A percentile compares a stretch with the other conserved stretches of the same genome.
These are phyloP conservation scores for Eustoma russellianum DNA, from an alignment of 257 asterid genomes.

Conservation along the genomic window DNA sequence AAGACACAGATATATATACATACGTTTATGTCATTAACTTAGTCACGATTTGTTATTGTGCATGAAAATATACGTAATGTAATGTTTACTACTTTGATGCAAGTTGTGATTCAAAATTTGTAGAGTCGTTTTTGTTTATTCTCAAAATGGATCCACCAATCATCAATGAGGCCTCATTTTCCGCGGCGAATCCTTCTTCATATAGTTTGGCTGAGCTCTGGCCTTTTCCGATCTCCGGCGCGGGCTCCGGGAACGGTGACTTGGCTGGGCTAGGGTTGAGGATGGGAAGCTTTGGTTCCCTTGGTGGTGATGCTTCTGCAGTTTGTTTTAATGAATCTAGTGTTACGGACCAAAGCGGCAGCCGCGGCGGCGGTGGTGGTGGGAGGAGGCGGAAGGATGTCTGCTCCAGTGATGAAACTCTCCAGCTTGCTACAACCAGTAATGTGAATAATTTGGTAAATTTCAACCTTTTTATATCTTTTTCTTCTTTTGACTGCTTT, in stretches of 20 bases:
- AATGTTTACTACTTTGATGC: too few relatives aligned
- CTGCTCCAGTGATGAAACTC: conserved; percentile 34
- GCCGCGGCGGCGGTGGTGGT: conserved; percentile 27
- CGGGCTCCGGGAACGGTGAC: conserved; percentile 7
- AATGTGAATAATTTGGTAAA: conserved; percentile 45
- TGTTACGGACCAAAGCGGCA: conserved; percentile 55
- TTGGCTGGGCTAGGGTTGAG: conserved; percentile 43
- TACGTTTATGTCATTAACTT: too few relatives aligned
- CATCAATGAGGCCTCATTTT: conserved; percentile 58
- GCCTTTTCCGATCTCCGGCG: conserved; percentile 39
- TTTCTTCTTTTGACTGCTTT: background rate
- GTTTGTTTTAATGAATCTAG: conserved; percentile 53
- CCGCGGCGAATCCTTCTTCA: conserved; percentile 62
- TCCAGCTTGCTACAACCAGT: conserved; percentile 38
- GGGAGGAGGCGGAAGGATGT: conserved; percentile 41
- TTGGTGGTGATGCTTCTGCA: conserved; percentile 15
- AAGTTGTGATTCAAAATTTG: too few relatives aligned
- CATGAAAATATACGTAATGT: too few relatives aligned
- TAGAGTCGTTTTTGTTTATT: background rate
- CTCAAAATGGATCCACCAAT: conserved; percentile 72
- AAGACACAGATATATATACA: too few relatives aligned
- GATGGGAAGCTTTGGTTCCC: conserved; percentile 35
- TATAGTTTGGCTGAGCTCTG: conserved; percentile 69
- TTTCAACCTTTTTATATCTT: background rate
- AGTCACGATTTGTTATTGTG: too few relatives aligned